phyloP scores from a whole-genome alignment of 495 filamentous ascomycete species.

The Penicillium antarcticum region DNA sequence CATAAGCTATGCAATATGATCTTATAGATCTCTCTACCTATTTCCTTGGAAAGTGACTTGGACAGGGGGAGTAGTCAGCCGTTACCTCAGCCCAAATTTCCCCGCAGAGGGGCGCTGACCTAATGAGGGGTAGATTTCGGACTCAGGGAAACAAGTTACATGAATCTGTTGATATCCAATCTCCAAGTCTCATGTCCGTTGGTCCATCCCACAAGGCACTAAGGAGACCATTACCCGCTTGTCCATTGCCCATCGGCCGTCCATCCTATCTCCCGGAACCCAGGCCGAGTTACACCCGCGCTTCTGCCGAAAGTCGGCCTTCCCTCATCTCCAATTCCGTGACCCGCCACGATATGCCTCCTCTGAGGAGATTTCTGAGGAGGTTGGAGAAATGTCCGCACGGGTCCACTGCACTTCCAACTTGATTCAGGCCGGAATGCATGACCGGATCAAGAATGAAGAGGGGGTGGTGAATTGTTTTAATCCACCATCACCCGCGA shows the following conservation, averaged over 20 bases:
- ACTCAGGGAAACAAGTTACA: too few relatives aligned
- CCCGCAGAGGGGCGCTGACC: constrained; percentile 11
- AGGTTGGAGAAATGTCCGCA: constrained; percentile 19
- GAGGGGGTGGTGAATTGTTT: background rate
- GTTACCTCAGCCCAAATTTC: background rate
- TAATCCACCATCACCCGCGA: background rate
- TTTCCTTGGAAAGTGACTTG: too few relatives aligned
- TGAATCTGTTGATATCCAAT: background rate
- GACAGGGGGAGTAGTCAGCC: too few relatives aligned
- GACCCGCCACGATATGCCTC: constrained; percentile 13
- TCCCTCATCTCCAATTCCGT: constrained; percentile 18
- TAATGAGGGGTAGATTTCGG: constrained; percentile 24
- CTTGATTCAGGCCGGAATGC: background rate
- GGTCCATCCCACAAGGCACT: background rate
- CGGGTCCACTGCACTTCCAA: constrained; percentile 7
- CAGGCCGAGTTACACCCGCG: constrained; percentile 10
- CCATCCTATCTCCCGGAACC: background rate
- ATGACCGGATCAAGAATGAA: constrained; percentile 6
- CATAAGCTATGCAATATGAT: too few relatives aligned
- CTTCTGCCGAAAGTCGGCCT: constrained; percentile 20
- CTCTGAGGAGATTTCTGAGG: constrained; percentile 9
- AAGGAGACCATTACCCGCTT: background rate
- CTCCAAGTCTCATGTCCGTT: background rate
- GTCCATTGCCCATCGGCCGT: background rate
- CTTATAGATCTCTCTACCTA: too few relatives aligned